Base-by-base conservation (phyloP, 2,329 filamentous ascomycete species). In the Beauveria caledonica region DNA sequence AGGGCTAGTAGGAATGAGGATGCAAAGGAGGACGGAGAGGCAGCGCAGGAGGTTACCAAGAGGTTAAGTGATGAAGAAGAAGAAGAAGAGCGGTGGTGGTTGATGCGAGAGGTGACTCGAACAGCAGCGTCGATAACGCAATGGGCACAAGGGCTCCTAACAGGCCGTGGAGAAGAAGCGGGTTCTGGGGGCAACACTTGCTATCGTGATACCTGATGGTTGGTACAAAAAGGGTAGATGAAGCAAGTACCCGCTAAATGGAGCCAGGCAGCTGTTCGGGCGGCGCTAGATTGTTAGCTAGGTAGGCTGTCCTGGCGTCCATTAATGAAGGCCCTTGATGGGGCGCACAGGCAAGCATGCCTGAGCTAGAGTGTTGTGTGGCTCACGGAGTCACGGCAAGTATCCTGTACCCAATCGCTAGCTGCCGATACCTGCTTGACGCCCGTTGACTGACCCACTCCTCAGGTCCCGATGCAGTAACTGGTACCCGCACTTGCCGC, bases 31-130 rank as follows among this genome's bases (percentile, higher is more conserved):
- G 44, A 40, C 23, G 23, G 19, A 5, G 19, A 52, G 44, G 17
- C 23, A n/a, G 19, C 25, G n/a, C 17, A 51, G 10, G n/a, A 27
- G 29, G 36, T 25, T 36, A 23, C 8, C 11, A 11, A n/a, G 53
- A 46, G 36, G 45, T 15, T 21, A 25, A 36, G 10, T 15, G 48
- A 48, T 17, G 39, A 21, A 7, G 17, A 19, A 13, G 23, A 48
- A 19, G 21, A 33, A 40, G 27, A 27, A 27, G 40, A 42, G 33
- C 44, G 45, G 42, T 21, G 23, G 36, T 25, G 39, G 52, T 56
- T 57, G 59, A 61, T 61, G 59, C 36, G 55, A 61, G 59, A 60
- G 53, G 52, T 61, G 59, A 61, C 59, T 61, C 59, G 25, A 55
- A 56, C 36, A 15, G 36, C 21, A 40, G 59, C 45, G 54, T 56